These are phyloP conservation scores for Lenzites betulinus DNA, from an alignment of 768 basidiomycete species.

Conservation along the genomic window DNA sequence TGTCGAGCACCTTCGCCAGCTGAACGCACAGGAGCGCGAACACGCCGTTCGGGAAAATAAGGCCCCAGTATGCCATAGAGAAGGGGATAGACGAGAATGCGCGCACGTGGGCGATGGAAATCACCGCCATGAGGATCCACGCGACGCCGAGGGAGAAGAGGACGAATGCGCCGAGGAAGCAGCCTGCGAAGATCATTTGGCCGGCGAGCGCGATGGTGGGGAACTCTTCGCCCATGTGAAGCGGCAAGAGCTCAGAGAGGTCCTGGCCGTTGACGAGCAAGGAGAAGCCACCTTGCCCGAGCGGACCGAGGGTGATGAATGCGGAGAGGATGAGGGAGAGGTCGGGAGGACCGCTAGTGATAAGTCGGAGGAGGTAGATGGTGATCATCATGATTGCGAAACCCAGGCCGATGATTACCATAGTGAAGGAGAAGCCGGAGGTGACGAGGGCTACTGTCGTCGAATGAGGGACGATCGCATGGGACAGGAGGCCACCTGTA, in stretches of 20 bases:
- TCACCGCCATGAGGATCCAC: slow-evolving; percentile 49
- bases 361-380: slow-evolving; percentile 47
- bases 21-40: slow-evolving; percentile 52
- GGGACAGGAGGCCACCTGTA: slow-evolving; percentile 47
- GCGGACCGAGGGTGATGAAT: slow-evolving; percentile 54
- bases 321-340: slow-evolving; percentile 42
- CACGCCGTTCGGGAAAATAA: slow-evolving; percentile 58
- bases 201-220: slow-evolving; percentile 39
- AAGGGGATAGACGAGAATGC: slow-evolving; percentile 41
- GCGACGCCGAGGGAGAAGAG: slow-evolving; percentile 59
- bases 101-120: slow-evolving; percentile 38
- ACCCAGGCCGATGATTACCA: slow-evolving; percentile 48
- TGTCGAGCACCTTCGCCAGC: slow-evolving; percentile 50
- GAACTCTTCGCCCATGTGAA: slow-evolving; percentile 34
- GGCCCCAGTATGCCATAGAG: slow-evolving; percentile 53
- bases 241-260: slow-evolving; percentile 38
- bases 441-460: slow-evolving; percentile 44
- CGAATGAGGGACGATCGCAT: slow-evolving; percentile 39
- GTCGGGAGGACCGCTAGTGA: slow-evolving; percentile 44
- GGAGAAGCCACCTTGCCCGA: slow-evolving; percentile 54
- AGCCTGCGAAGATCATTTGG: slow-evolving; percentile 44
- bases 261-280: slow-evolving; percentile 43
- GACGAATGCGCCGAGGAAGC: slow-evolving; percentile 48
- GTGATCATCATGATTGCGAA: slow-evolving; percentile 53
- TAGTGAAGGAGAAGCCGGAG: slow-evolving; percentile 44